Evolutionary conservation across 371 early-diverging fungal species (phyloP), one percentile per base, ranked within the genome.

Genomic region (Apophysomyces elegans): DNA sequence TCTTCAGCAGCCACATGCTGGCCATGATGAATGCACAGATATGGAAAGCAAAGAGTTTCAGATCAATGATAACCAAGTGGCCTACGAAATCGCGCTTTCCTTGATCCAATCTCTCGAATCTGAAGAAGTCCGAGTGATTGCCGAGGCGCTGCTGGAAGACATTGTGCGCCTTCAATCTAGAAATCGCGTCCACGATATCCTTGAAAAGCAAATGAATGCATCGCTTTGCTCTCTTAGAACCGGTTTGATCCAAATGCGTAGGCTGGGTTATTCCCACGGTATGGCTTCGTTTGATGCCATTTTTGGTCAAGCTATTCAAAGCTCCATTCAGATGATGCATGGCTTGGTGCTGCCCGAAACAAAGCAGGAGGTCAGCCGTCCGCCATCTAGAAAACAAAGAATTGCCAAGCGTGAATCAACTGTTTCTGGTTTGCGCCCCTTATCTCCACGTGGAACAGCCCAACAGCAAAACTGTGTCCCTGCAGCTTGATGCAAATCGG

Each of bases 101-200:
- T 37, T 79, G 9, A 59, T 79, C 2, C 69, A 72, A 32, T 67
- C 73, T 2, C 60, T 79, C 5, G 77, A 74, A n/a, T 67, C 65
- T 3, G 80, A 79, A 59, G 80, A 79, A 54, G 68, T 75, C 2
- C 45, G 68, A 6, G 43, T 74, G 13, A 46, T 77, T 2, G 64
- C 77, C 7, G 80, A 79, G 47, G 63, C 68, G 0, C 37, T 79
- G 2, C n/a, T 77, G 21, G 75, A 79, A 47, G 74, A 79, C 21
- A 35, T 77, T 14, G 59, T 77, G 37, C 67, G 69, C 1, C 57
- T 77, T 4, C 68, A 68, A 45, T 58, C 64, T 13, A 56, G 65
- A 12, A 37, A 69, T 11, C 56, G 63, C 6, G 46, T 56, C n/a
- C 41, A 18, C 45, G 50, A 13, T 26, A 61, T 35, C 7, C 46